Conservation (phyloP, 176 grass and related monocot species). For the Musa schizocarpa region DNA sequence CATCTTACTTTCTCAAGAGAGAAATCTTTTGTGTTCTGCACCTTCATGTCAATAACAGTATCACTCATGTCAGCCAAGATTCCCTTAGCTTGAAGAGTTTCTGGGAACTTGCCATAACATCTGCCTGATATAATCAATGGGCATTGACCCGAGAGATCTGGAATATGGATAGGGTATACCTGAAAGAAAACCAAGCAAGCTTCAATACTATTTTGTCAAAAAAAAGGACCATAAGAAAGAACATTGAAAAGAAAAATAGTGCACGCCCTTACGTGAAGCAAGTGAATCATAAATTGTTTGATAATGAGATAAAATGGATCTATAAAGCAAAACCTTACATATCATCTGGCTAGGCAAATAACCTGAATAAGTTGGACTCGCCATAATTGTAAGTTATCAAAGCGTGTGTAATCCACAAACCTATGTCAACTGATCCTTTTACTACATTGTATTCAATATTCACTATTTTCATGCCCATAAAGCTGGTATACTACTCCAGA, state of each 20-base stretch:
- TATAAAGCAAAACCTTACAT: not conserved
- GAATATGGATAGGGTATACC: slow-evolving; percentile 62
- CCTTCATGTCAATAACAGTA: slow-evolving; percentile 71
- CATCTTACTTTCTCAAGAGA: slow-evolving; percentile 71
- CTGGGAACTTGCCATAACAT: slow-evolving; percentile 66
- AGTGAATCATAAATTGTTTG: not conserved
- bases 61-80: slow-evolving; percentile 76
- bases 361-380: not conserved
- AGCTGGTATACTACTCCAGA: no score
- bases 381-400: not conserved
- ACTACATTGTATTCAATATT: not conserved
- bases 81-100: slow-evolving; percentile 61
- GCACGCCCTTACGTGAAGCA: no score
- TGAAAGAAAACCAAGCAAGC: slow-evolving; percentile 25
- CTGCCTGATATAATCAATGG: slow-evolving; percentile 77
- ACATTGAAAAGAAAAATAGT: not conserved
- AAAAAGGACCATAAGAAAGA: not conserved
- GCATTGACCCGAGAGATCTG: slow-evolving; percentile 58
- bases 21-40: slow-evolving; percentile 67
- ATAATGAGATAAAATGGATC: not conserved
- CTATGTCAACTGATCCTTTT: not conserved
- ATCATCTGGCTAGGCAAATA: not conserved
- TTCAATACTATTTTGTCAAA: slow-evolving; percentile 2
- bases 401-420: not conserved
- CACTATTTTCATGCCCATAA: no score